Percentiles rank a stretch among this genome's conserved stretches.
These are phyloP conservation scores for Stellera chamaejasme DNA, from an alignment of 345 rosid species.

Conservation along the genomic window DNA sequence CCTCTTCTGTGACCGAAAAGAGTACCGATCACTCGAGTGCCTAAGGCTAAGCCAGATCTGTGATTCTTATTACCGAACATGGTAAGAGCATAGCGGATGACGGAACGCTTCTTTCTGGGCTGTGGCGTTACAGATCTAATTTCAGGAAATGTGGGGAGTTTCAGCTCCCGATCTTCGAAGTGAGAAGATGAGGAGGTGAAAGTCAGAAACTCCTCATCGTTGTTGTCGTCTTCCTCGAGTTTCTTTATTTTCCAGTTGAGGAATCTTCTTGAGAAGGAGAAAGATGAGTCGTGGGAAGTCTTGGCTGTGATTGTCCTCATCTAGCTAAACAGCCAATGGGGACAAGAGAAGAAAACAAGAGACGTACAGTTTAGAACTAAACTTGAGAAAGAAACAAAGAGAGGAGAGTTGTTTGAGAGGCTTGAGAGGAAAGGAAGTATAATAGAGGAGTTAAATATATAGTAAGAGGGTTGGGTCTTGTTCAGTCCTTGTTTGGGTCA, in stretches of 20 bases:
- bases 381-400: neutral
- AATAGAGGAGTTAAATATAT: neutral
- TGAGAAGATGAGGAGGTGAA: slow-evolving; percentile 25
- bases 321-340: neutral
- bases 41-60: slow-evolving; percentile 40
- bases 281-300: slow-evolving; percentile 65
- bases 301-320: slow-evolving; percentile 75
- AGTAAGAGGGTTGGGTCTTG: neutral
- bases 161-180: slow-evolving; percentile 19
- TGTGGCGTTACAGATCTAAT: slow-evolving; percentile 10
- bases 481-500: neutral
- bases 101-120: slow-evolving; percentile 40
- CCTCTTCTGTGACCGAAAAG: slow-evolving; percentile 88
- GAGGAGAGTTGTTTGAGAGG: slow-evolving; percentile 1
- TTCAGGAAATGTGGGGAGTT: slow-evolving; percentile 17
- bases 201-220: slow-evolving; percentile 37
- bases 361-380: neutral
- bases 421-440: slow-evolving; percentile 4
- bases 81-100: slow-evolving; percentile 51
- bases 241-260: slow-evolving; percentile 69
- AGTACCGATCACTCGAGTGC: slow-evolving; percentile 62
- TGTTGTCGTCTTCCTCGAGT: slow-evolving; percentile 44
- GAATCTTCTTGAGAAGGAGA: slow-evolving; percentile 87
- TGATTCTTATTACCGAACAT: slow-evolving; percentile 25
- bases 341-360: slow-evolving; percentile 4